Base-by-base conservation (phyloP, 208 protist genomes). In the Acanthamoeba divionensis region DNA sequence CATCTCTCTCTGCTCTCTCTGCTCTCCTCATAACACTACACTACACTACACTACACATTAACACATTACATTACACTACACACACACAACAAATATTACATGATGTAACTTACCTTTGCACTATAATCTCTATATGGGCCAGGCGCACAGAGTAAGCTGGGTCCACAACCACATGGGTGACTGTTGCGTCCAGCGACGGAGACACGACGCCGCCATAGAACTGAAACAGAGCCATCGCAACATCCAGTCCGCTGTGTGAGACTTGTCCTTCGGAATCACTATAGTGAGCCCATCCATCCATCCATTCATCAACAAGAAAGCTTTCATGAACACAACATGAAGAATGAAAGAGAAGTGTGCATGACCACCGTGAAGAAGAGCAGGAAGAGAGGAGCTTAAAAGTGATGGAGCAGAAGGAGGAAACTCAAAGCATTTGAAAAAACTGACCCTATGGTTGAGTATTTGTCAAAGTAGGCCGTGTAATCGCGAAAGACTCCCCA, bases 401-500 rank as follows among this genome's bases (percentile, higher is more conserved):
- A 54, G 9, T 41, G 9, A 75, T 54, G 6, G n/a, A 38, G 29
- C 18, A 10, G 24, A 26, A 26, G 24, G 36, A 48, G 29, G 12
- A n/a, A 18, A 12, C 60, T 31, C 60, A 38, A 10, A 9, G 66
- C 6, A 13, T 24, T 75, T n/a, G 24, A 33, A 21, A 8, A 52
- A 52, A 24, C 0, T 41, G 66, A 91, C 88, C 92, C 66, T n/a
- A 93, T 29, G 18, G 86, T 44, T 48, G 57, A 29, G 63, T 88
- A 92, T 41, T 55, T 52, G 52, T 94, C 92, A 15, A 94, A 82
- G 85, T 94, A 94, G 57, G 91, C 77, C 31, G 29, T 50, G 44
- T 57, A 83, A 33, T 18, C 2, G 47, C 91, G 60, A 57, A 94
- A 93, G 13, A 91, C 33, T 10, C 54, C 38, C 90, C 90, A 93